phyloP scores from a whole-genome alignment of 2,329 filamentous ascomycete species.

The Ceratocystis cacaofunesta region DNA sequence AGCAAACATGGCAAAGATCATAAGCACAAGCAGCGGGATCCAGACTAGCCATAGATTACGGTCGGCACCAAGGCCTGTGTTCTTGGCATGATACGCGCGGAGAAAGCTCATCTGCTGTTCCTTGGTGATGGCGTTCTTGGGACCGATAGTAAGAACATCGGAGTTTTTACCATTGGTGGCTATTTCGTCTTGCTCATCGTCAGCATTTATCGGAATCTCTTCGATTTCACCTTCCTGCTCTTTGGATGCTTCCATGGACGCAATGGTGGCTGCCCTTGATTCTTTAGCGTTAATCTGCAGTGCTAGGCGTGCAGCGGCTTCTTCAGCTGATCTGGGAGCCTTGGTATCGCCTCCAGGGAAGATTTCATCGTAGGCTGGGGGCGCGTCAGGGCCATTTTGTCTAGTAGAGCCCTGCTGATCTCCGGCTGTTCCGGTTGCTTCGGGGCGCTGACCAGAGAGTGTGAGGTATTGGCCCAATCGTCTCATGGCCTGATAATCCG shows the following conservation, averaged over 20 bases:
- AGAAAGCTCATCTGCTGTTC: constrained; percentile 51
- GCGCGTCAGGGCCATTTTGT: constrained; percentile 28
- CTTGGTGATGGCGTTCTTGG: constrained; percentile 48
- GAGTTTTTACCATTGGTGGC: constrained; percentile 23
- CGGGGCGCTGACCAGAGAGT: constrained; percentile 47
- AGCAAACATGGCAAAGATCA: constrained; percentile 29
- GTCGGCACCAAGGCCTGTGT: constrained; percentile 49
- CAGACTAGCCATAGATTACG: constrained; percentile 54
- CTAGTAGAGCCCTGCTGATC: not conserved
- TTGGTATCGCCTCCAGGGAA: constrained; percentile 40
- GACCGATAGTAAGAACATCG: constrained; percentile 41
- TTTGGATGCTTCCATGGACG: not conserved
- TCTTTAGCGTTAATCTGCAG: constrained; percentile 13
- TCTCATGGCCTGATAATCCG: constrained; percentile 61
- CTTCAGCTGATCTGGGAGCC: constrained; percentile 37
- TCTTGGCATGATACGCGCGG: constrained; percentile 43
- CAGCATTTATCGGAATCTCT: constrained; percentile 38
- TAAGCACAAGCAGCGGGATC: constrained; percentile 32
- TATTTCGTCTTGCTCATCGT: not conserved
- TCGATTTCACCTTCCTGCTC: constrained; percentile 22
- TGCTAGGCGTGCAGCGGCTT: constrained; percentile 32
- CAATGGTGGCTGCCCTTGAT: constrained; percentile 32
- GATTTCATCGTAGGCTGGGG: constrained; percentile 67
- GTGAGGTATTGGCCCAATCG: constrained; percentile 50
- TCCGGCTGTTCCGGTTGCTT: constrained; percentile 28